These are phyloP conservation scores for Allantophomopsis cytisporea DNA, from an alignment of 2,329 filamentous ascomycete genomes.

Conservation along the genomic window DNA sequence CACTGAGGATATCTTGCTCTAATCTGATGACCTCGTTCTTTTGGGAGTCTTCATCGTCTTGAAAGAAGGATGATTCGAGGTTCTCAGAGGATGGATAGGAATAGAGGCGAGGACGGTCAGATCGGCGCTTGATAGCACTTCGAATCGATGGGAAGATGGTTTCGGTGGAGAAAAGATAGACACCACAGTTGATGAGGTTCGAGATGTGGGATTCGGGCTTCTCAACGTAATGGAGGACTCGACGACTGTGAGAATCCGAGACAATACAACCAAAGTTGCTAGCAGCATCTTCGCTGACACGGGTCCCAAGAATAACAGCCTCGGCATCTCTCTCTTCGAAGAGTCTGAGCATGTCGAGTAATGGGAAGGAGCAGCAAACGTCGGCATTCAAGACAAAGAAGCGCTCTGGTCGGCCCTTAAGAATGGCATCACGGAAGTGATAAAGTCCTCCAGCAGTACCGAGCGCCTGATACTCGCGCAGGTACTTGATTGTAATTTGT, in stretches of 20 bases:
- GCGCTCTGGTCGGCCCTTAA: conserved; percentile 87
- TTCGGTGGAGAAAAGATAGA: conserved; percentile 93
- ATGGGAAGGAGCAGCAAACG: conserved; percentile 96
- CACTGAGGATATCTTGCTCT: conserved; percentile 92
- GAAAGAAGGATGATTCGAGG: conserved; percentile 56
- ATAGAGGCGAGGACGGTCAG: conserved; percentile 77
- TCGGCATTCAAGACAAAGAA: conserved; percentile 98
- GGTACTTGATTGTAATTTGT: conserved; percentile 81
- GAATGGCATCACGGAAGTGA: conserved; percentile 97
- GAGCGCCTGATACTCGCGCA: conserved; percentile 92
- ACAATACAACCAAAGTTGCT: conserved; percentile 98
- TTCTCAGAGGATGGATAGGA: conserved; percentile 96
- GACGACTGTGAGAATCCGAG: conserved; percentile 82
- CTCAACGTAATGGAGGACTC: conserved; percentile 97
- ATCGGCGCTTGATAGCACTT: conserved; percentile 87
- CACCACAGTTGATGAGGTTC: conserved; percentile 97
- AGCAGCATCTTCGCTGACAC: conserved; percentile 80
- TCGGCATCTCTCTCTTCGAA: conserved; percentile 94
- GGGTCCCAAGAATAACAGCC: conserved; percentile 88
- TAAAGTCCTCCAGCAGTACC: conserved; percentile 94
- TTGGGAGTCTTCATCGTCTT: conserved; percentile 59
- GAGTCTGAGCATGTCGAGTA: conserved; percentile 88
- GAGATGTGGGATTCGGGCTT: conserved; percentile 97
- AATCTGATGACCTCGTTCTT: conserved; percentile 83
- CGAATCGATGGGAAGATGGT: conserved; percentile 94